Evolutionary conservation across 768 basidiomycete species (phyloP).

Genomic region (Suillus lakei): DNA sequence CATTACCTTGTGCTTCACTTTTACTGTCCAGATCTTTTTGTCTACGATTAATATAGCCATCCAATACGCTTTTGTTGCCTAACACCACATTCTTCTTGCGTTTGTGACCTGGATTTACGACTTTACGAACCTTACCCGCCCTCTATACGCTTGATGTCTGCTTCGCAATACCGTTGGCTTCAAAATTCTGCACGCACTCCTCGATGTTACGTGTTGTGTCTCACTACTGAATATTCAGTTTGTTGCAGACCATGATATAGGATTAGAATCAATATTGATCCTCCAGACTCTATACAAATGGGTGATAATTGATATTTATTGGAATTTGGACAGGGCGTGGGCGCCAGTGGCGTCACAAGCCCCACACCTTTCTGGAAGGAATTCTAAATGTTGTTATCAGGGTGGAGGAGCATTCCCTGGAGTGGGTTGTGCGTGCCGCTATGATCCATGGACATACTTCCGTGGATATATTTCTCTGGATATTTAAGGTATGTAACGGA

Average conservation of each 20-base stretch:
- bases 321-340: not conserved
- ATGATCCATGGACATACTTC: not conserved
- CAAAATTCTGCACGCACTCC: not conserved
- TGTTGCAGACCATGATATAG: not conserved
- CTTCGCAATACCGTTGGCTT: not conserved
- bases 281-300: not conserved
- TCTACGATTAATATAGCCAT: slow-evolving; percentile 5
- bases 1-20: not conserved
- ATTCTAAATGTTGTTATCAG: not conserved
- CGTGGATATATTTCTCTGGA: not conserved
- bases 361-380: not conserved
- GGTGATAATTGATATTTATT: not conserved
- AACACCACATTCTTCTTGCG: slow-evolving; percentile 1
- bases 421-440: not conserved
- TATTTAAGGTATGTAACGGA: not conserved
- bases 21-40: not conserved
- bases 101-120: slow-evolving; percentile 8
- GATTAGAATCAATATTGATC: not conserved
- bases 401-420: not conserved
- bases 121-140: slow-evolving; percentile 1
- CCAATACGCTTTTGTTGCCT: not conserved
- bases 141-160: not conserved
- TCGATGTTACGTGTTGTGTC: not conserved
- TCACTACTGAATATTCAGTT: not conserved
- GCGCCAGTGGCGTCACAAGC: not conserved